Evolutionary conservation across 2,329 filamentous ascomycete species (phyloP).

Genomic region (Clathrospora elynae): DNA sequence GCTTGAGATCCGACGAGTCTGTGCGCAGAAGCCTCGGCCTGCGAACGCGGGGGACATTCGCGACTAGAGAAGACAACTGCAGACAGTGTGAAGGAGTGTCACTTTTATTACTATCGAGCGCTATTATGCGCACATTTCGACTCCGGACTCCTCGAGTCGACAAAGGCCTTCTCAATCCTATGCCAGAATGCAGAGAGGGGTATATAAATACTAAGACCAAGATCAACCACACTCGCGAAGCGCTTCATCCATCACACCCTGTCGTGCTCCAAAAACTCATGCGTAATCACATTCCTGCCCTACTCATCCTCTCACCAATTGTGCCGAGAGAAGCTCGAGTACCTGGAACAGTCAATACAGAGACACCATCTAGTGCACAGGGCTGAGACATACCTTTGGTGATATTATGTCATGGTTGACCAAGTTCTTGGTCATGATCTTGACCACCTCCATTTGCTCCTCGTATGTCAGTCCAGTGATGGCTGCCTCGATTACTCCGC

Average conservation of each 20-base stretch:
- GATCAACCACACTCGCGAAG: too few relatives aligned
- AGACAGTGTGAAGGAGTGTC: too few relatives aligned
- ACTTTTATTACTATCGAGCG: too few relatives aligned
- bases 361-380: neutral
- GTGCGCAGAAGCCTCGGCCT: conserved; percentile 6
- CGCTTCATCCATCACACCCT: neutral
- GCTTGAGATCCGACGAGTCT: conserved; percentile 2
- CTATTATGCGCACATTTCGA: neutral
- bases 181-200: too few relatives aligned
- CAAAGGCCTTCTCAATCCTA: too few relatives aligned
- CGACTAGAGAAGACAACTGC: neutral
- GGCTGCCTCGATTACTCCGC: conserved; percentile 84
- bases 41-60: neutral
- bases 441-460: conserved; percentile 82
- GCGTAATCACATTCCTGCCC: neutral
- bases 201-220: too few relatives aligned
- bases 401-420: conserved; percentile 66
- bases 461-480: conserved; percentile 87
- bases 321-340: conserved; percentile 31
- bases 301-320: conserved; percentile 31
- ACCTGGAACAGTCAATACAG: conserved; percentile 22
- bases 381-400: conserved; percentile 53
- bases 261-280: conserved; percentile 1
- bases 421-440: conserved; percentile 65
- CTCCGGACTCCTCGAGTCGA: neutral